These are phyloP conservation scores for Fusarium robinianum DNA, from an alignment of 2,329 filamentous ascomycete species.

Conservation along the genomic window DNA sequence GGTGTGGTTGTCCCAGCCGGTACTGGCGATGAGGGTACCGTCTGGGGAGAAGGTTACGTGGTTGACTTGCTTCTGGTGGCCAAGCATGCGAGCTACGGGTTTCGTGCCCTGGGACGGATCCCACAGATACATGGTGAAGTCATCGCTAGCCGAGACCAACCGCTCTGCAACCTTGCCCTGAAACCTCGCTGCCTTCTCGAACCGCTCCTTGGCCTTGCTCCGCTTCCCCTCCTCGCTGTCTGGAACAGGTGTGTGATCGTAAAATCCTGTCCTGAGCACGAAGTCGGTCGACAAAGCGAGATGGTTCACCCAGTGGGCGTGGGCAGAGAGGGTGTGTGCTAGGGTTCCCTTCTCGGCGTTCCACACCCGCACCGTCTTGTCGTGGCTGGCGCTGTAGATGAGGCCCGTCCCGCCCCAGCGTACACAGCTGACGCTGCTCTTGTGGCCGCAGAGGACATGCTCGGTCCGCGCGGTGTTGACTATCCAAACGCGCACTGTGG, in stretches of 20 bases:
- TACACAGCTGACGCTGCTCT: constrained; percentile 85
- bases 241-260: constrained; percentile 78
- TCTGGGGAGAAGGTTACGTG: constrained; percentile 94
- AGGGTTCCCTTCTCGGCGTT: constrained; percentile 78
- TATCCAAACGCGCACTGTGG: constrained; percentile 85
- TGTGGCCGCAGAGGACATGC: constrained; percentile 84
- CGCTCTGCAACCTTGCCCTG: constrained; percentile 79
- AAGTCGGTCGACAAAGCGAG: constrained; percentile 92
- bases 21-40: constrained; percentile 82
- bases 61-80: constrained; percentile 96
- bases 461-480: constrained; percentile 78
- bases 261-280: constrained; percentile 81
- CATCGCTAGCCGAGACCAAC: constrained; percentile 88
- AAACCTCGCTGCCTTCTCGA: constrained; percentile 80
- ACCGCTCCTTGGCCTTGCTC: constrained; percentile 76
- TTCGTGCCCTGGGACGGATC: constrained; percentile 78
- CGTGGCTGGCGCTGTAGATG: constrained; percentile 84
- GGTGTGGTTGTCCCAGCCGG: constrained; percentile 91
- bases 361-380: constrained; percentile 93
- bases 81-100: constrained; percentile 84
- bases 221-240: constrained; percentile 70
- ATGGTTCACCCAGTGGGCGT: constrained; percentile 96
- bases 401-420: constrained; percentile 90
- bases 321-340: constrained; percentile 76
- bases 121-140: constrained; percentile 97